Conservation (phyloP, 345 rosid species). For the Rhizophora mangle region DNA sequence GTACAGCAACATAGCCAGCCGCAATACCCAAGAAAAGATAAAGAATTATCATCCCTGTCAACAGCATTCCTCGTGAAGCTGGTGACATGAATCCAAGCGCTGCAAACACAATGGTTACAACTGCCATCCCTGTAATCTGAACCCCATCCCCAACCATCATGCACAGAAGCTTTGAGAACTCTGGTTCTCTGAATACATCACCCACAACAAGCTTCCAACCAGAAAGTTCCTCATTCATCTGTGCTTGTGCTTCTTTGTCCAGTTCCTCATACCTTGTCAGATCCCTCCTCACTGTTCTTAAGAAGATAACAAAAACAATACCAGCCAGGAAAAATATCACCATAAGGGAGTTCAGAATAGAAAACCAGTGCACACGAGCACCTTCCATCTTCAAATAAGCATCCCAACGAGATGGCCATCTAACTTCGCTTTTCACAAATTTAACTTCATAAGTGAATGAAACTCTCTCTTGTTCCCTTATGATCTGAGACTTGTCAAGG, state of each 20-base stretch:
- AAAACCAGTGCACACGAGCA: conserved; percentile 85
- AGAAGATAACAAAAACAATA: conserved; percentile 71
- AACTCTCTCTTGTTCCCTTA: conserved; percentile 63
- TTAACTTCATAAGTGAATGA: conserved; percentile 81
- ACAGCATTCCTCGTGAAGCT: conserved; percentile 81
- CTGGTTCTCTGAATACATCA: conserved; percentile 85
- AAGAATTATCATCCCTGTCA: conserved; percentile 79
- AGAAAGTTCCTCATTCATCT: conserved; percentile 84
- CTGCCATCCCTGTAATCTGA: conserved; percentile 78
- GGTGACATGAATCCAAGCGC: conserved; percentile 85
- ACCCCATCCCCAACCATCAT: conserved; percentile 75
- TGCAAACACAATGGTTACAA: conserved; percentile 70
- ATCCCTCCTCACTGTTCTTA: conserved; percentile 85
- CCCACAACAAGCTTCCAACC: conserved; percentile 93
- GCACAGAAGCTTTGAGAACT: conserved; percentile 61
- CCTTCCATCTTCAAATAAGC: conserved; percentile 88
- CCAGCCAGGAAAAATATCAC: conserved; percentile 75
- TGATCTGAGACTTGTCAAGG: conserved; percentile 76
- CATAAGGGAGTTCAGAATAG: conserved; percentile 74
- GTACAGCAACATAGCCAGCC: conserved; percentile 70
- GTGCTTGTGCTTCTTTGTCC: conserved; percentile 84
- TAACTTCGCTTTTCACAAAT: conserved; percentile 62
- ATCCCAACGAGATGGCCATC: conserved; percentile 93
- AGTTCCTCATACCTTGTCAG: conserved; percentile 76
- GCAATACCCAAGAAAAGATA: conserved; percentile 69